These are phyloP conservation scores for Truncatella angustata DNA, from an alignment of 2,329 filamentous ascomycete genomes.

Conservation along the genomic window DNA sequence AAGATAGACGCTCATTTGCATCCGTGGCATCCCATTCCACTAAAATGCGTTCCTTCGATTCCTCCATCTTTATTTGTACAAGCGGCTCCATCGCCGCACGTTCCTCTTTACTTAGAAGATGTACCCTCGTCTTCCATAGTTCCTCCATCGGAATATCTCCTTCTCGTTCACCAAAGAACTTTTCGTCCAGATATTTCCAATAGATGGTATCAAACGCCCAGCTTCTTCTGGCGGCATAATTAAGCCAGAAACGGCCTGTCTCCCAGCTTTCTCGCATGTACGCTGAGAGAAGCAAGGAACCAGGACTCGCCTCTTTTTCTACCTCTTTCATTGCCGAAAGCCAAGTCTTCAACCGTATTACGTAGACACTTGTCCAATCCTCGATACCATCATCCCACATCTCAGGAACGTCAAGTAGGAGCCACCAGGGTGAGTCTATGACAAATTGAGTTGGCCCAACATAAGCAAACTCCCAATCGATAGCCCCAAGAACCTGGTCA, in stretches of 20 bases:
- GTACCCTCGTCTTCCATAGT: constrained; percentile 26
- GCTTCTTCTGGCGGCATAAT: constrained; percentile 33
- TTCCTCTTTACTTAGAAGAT: constrained; percentile 26
- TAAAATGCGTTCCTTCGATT: constrained; percentile 21
- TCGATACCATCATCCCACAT: constrained; percentile 28
- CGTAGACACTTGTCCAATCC: constrained; percentile 31
- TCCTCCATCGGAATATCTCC: constrained; percentile 11
- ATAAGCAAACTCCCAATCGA: constrained; percentile 42
- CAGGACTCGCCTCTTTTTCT: constrained; percentile 20
- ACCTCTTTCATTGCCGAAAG: constrained; percentile 29
- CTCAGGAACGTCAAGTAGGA: constrained; percentile 32
- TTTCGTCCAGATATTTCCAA: constrained; percentile 35
- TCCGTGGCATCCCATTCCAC: constrained; percentile 23
- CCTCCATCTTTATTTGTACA: constrained; percentile 29
- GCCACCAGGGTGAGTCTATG: constrained; percentile 37
- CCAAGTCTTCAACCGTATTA: constrained; percentile 30
- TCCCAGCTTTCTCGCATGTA: constrained; percentile 37
- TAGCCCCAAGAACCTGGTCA: constrained; percentile 27
- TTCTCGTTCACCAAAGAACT: constrained; percentile 29
- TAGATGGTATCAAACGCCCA: constrained; percentile 36
- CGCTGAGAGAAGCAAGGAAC: constrained; percentile 22
- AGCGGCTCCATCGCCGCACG: constrained; percentile 26
- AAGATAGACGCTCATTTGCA: constrained; percentile 16
- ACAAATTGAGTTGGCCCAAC: constrained; percentile 31
- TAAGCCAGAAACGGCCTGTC: constrained; percentile 30